A percentile compares a stretch with the other conserved stretches of the same genome.
phyloP scores from a whole-genome alignment of 1,139 yeast genomes.

The Tardiomyces depauwii region DNA sequence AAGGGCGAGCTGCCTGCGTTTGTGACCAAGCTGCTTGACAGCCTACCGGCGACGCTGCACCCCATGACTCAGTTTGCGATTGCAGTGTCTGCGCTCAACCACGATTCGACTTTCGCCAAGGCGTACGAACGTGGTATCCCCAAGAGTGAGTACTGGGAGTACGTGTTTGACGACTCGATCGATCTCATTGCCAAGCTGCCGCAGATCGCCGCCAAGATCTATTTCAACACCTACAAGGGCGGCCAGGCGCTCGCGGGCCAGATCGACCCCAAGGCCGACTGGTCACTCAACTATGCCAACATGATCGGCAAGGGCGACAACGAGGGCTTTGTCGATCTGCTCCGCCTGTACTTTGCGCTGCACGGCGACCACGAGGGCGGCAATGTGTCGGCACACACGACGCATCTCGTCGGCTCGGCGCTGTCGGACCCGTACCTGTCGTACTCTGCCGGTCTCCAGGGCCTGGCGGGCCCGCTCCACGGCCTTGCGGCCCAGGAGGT shows the following conservation, averaged over 20 bases:
- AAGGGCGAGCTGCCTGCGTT: constrained; percentile 77
- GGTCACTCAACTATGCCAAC: constrained; percentile 82
- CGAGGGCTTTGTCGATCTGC: constrained; percentile 74
- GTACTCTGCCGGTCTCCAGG: constrained; percentile 89
- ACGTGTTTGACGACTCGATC: constrained; percentile 82
- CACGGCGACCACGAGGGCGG: constrained; percentile 99
- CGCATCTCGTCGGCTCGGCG: constrained; percentile 95
- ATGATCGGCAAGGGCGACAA: constrained; percentile 75
- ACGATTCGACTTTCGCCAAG: constrained; percentile 81
- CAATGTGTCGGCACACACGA: constrained; percentile 94
- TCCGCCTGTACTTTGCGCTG: constrained; percentile 87
- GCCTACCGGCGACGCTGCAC: constrained; percentile 77
- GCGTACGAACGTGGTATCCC: constrained; percentile 84
- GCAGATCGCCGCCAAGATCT: constrained; percentile 85
- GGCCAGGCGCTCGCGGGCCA: constrained; percentile 59
- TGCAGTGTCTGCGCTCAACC: constrained; percentile 85
- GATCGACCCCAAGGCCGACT: constrained; percentile 68
- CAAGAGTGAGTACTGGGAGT: constrained; percentile 86
- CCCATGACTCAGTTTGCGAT: constrained; percentile 97
- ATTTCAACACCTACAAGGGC: constrained; percentile 80
- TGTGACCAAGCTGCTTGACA: constrained; percentile 71
- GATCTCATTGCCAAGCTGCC: constrained; percentile 88
- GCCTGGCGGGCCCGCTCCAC: constrained; percentile 97
- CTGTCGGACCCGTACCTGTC: constrained; percentile 88
- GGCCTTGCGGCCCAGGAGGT: constrained; percentile 99